phyloP scores from a whole-genome alignment of 192 early-diverging fungal species.

The Linnemannia hyalina region DNA sequence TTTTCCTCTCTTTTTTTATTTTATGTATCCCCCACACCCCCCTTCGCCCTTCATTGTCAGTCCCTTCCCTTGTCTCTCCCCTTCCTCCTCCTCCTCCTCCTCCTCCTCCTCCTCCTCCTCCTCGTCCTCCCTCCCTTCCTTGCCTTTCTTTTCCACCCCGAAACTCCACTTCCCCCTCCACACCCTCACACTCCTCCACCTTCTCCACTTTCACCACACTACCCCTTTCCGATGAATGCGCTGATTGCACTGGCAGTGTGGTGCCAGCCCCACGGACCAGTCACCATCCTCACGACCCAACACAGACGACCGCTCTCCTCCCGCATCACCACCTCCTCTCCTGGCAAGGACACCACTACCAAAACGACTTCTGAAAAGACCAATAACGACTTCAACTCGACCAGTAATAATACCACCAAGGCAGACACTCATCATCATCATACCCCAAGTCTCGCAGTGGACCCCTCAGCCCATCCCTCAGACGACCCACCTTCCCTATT shows the following conservation, averaged over 20 bases:
- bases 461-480: not conserved
- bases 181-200: not conserved
- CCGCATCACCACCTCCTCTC: constrained; percentile 4
- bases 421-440: constrained; percentile 6
- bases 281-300: constrained; percentile 56
- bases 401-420: not conserved
- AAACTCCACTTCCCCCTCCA: not conserved
- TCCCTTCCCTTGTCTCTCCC: not conserved
- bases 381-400: not conserved
- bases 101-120: not conserved
- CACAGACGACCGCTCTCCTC: constrained; percentile 42
- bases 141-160: not conserved
- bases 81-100: not conserved
- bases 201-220: not conserved
- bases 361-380: not conserved
- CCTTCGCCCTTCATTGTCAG: not conserved
- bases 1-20: not conserved
- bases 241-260: constrained; percentile 56
- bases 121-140: not conserved
- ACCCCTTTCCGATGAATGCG: constrained; percentile 39
- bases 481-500: not conserved
- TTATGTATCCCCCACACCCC: not conserved
- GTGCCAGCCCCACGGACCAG: constrained; percentile 55
- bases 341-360: not conserved
- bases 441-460: not conserved